These are phyloP conservation scores for Aspergillus affinis DNA, from an alignment of 495 filamentous ascomycete genomes.

Conservation along the genomic window DNA sequence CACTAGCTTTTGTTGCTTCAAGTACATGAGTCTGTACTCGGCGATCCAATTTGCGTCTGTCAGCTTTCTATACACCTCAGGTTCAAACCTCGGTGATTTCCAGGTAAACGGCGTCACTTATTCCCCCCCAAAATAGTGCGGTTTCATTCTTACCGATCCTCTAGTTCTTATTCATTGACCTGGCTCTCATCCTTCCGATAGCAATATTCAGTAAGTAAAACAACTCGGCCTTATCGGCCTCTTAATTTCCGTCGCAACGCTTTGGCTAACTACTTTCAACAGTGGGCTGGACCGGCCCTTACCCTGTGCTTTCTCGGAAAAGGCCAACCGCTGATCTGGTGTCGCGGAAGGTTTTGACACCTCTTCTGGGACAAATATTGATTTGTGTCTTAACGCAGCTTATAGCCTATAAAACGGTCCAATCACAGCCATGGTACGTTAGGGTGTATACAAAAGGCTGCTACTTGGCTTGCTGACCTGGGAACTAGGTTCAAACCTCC, in stretches of 20 bases:
- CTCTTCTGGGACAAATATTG: slow-evolving; percentile 85
- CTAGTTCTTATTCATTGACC: slow-evolving; percentile 90
- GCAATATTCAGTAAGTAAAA: slow-evolving; percentile 81
- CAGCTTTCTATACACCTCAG: slow-evolving; percentile 94
- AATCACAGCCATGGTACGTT: slow-evolving; percentile 71
- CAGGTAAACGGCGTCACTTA: slow-evolving; percentile 54
- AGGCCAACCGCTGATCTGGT: slow-evolving; percentile 91
- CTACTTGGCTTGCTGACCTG: slow-evolving; percentile 8
- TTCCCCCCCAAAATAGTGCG: not conserved
- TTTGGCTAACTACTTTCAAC: slow-evolving; percentile 6
- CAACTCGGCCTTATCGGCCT: not conserved
- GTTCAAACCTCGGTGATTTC: slow-evolving; percentile 95
- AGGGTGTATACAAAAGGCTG: not conserved
- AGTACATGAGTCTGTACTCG: slow-evolving; percentile 99
- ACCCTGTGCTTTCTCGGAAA: slow-evolving; percentile 74
- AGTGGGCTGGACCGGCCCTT: slow-evolving; percentile 95
- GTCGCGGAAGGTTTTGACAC: slow-evolving; percentile 86
- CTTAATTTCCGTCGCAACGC: not conserved
- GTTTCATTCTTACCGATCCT: slow-evolving; percentile 16
- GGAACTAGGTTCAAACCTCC: slow-evolving; percentile 74
- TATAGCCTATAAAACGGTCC: slow-evolving; percentile 68
- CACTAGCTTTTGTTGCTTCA: slow-evolving; percentile 99
- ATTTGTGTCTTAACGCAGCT: slow-evolving; percentile 79
- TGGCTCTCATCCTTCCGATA: slow-evolving; percentile 89
- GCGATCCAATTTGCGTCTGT: slow-evolving; percentile 99